Percentiles rank a stretch among this genome's conserved stretches.
phyloP scores from a whole-genome alignment of 805 yeast genomes.

The Yamadazyma endophytica region DNA sequence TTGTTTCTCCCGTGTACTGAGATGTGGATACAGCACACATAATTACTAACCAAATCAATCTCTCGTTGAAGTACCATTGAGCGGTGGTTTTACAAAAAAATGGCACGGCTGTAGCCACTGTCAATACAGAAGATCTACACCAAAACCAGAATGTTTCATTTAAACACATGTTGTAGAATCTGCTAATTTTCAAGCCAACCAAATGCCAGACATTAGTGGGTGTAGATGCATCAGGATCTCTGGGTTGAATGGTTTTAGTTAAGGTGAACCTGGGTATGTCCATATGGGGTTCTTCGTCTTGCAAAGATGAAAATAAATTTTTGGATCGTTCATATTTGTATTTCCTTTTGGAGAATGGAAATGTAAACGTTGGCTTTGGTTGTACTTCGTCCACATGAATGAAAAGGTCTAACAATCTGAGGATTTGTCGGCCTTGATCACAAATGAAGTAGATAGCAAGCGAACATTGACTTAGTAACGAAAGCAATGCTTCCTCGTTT shows the following conservation, averaged over 20 bases:
- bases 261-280: slow-evolving; percentile 6
- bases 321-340: slow-evolving; percentile 7
- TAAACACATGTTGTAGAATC: slow-evolving; percentile 14
- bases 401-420: slow-evolving; percentile 5
- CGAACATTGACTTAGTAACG: slow-evolving; percentile 21
- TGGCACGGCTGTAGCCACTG: slow-evolving; percentile 20
- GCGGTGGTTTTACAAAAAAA: slow-evolving; percentile 25
- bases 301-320: slow-evolving; percentile 5
- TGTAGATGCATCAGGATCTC: slow-evolving; percentile 27
- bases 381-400: slow-evolving; percentile 6
- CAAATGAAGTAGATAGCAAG: slow-evolving; percentile 10
- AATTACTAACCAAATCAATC: slow-evolving; percentile 28
- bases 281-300: slow-evolving; percentile 8
- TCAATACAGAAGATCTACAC: slow-evolving; percentile 21
- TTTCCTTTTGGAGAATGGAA: no score
- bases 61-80: slow-evolving; percentile 20
- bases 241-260: slow-evolving; percentile 9
- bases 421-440: slow-evolving; percentile 3
- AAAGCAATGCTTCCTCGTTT: slow-evolving; percentile 22
- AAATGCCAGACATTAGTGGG: slow-evolving; percentile 20
- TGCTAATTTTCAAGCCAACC: slow-evolving; percentile 15
- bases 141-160: slow-evolving; percentile 25
- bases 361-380: no score
- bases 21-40: slow-evolving; percentile 27
- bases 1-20: slow-evolving; percentile 27